Conservation (phyloP, 306 rosid species). For the Bauhinia variegata region DNA sequence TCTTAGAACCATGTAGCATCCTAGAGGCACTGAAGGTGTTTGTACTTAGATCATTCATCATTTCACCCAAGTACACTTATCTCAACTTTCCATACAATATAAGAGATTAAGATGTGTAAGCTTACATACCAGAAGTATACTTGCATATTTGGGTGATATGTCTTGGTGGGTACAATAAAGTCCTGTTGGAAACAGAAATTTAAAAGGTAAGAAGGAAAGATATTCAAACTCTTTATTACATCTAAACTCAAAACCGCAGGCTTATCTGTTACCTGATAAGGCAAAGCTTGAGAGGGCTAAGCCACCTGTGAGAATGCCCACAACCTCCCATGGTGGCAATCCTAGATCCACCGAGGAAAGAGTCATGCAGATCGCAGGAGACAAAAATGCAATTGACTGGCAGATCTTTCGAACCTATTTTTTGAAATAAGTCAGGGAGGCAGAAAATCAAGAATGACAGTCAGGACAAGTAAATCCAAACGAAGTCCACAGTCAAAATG, state of each 20-base stretch:
- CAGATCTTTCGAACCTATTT: constrained; percentile 90
- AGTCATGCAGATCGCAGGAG: constrained; percentile 98
- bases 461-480: constrained; percentile 9
- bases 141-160: constrained; percentile 95
- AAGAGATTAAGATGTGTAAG: not conserved
- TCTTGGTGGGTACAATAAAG: constrained; percentile 98
- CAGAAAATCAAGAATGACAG: constrained; percentile 29
- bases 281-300: constrained; percentile 98
- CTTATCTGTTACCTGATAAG: constrained; percentile 65
- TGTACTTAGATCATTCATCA: not conserved
- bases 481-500: not conserved
- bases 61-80: constrained; percentile 20
- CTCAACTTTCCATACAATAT: constrained; percentile 24
- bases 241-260: constrained; percentile 18
- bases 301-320: constrained; percentile 82
- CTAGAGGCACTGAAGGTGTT: constrained; percentile 5
- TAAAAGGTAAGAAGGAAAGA: constrained; percentile 22
- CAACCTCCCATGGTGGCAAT: constrained; percentile 92
- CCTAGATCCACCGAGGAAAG: constrained; percentile 93
- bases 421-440: constrained; percentile 22
- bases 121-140: constrained; percentile 77
- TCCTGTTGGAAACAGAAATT: constrained; percentile 57
- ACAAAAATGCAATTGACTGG: constrained; percentile 93
- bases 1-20: not conserved
- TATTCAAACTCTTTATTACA: constrained; percentile 7